A percentile compares a stretch with the other conserved stretches of the same genome.
These are phyloP conservation scores for Dendrobium huoshanense DNA, from an alignment of 106 monocot species.

Conservation along the genomic window DNA sequence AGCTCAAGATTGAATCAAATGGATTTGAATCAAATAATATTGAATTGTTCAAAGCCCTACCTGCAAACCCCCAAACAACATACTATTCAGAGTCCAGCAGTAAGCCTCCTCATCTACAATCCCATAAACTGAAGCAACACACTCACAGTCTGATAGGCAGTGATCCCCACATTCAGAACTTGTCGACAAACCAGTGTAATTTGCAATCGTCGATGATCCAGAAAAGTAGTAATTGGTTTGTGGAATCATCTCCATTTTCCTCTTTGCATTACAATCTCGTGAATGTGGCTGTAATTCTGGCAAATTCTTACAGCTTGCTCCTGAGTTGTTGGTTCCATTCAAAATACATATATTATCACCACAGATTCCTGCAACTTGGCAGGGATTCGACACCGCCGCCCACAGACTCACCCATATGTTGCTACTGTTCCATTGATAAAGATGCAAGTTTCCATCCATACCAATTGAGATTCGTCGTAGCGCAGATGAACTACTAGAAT, in stretches of 20 bases:
- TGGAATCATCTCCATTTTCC: conserved; percentile 18
- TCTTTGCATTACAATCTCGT: background rate
- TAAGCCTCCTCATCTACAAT: conserved; percentile 16
- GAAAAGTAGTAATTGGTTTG: conserved; percentile 37
- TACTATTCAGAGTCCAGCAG: conserved; percentile 30
- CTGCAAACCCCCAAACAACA: conserved; percentile 36
- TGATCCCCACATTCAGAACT: conserved; percentile 11
- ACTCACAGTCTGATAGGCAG: conserved; percentile 21
- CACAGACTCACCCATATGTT: conserved; percentile 27
- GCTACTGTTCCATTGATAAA: conserved; percentile 25
- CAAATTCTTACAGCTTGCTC: conserved; percentile 13
- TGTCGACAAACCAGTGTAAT: conserved; percentile 14
- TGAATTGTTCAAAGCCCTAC: background rate
- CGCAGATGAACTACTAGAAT: conserved; percentile 8
- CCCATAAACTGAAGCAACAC: conserved; percentile 30
- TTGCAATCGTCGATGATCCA: conserved; percentile 25
- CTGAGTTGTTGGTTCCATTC: conserved; percentile 9
- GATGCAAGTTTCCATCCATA: conserved; percentile 28
- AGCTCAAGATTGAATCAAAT: background rate
- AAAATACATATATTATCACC: conserved; percentile 28
- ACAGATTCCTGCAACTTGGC: conserved; percentile 33
- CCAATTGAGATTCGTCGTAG: conserved; percentile 22
- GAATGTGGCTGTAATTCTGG: background rate
- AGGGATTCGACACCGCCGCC: conserved; percentile 34
- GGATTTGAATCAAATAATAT: background rate